Evolutionary conservation across 2,329 filamentous ascomycete genomes (phyloP).

Genomic region (Botryotinia globosa): DNA sequence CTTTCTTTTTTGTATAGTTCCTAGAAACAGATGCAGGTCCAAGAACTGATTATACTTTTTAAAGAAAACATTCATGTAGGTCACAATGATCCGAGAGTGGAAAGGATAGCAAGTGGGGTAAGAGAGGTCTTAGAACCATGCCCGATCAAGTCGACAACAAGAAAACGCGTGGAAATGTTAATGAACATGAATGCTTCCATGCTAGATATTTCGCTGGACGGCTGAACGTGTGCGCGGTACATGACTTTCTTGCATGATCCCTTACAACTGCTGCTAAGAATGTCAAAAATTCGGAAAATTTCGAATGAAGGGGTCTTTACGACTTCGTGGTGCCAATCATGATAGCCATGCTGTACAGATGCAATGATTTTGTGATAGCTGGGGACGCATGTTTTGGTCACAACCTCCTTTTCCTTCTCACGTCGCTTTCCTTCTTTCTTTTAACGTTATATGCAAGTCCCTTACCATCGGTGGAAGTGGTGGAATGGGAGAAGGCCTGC

Average conservation of each 20-base stretch:
- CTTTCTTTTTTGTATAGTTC: not conserved
- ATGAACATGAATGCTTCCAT: not conserved
- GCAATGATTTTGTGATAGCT: not conserved
- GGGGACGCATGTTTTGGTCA: slow-evolving; percentile 4
- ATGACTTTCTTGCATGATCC: not conserved
- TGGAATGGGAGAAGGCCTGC: not conserved
- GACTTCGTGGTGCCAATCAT: slow-evolving; percentile 7
- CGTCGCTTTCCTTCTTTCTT: not conserved
- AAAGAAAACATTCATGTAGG: not conserved
- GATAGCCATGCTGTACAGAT: not conserved
- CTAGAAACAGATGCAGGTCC: not conserved
- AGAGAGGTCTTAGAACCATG: slow-evolving; percentile 4
- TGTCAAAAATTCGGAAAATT: not conserved
- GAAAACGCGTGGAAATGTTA: not conserved
- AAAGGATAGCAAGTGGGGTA: slow-evolving; percentile 3
- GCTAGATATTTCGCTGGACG: not conserved
- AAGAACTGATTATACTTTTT: slow-evolving; percentile 4
- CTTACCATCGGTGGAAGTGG: not conserved
- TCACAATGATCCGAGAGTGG: slow-evolving; percentile 1
- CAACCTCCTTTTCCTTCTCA: not conserved
- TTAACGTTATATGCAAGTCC: not conserved
- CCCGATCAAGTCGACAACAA: not conserved
- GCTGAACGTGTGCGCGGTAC: not conserved
- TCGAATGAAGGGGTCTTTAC: not conserved
- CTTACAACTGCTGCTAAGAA: not conserved